Base-by-base conservation (phyloP, 176 grass and related monocot genomes). In the Elaeis guineensis region DNA sequence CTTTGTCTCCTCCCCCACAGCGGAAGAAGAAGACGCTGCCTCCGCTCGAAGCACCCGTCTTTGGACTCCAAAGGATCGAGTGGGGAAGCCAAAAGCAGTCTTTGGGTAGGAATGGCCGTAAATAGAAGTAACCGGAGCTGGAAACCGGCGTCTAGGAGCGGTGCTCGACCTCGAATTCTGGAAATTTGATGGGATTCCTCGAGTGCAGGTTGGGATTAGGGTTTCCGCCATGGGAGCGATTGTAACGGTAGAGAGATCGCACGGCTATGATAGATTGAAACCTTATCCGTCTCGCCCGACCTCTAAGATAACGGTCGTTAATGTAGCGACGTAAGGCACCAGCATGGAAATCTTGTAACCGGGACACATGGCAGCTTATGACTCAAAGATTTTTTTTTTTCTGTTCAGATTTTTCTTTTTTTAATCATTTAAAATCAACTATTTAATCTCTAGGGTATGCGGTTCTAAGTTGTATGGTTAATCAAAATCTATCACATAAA, bases 221-320 rank as follows among this genome's bases (percentile, higher is more conserved):
- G 81, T 52, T 79, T 89, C 81, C 49, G 73, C 84, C 93, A 98
- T 98, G 52, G 55, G 25, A 52, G 32, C 9, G 16, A 24, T 48
- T 8, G 63, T 44, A 44, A 14, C 35, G 11, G 70, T 0, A 18
- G 20, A 22, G 63, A 68, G 17, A 5, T 25, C n/a, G 20, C 62
- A 54, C 71, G 16, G 51, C 35, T 61, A 56, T 22, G 12, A 4
- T 44, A 12, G 35, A 44, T 56, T 7, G 51, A 20, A 66, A 65
- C 84, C 79, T 87, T 87, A 87, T 44, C 35, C 35, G 11, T 44
- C 35, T 44, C 2, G 35, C 2, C 35, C 35, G 35, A 9, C 11
- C 2, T 44, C 11, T 12, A 12, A 44, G 35, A 44, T 44, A 44
- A 44, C 35, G 35, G 35, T 44, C 35, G 35, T 44, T 35, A 35